Base-by-base conservation (phyloP, 2,329 filamentous ascomycete genomes). In the Trichoderma sp. region DNA sequence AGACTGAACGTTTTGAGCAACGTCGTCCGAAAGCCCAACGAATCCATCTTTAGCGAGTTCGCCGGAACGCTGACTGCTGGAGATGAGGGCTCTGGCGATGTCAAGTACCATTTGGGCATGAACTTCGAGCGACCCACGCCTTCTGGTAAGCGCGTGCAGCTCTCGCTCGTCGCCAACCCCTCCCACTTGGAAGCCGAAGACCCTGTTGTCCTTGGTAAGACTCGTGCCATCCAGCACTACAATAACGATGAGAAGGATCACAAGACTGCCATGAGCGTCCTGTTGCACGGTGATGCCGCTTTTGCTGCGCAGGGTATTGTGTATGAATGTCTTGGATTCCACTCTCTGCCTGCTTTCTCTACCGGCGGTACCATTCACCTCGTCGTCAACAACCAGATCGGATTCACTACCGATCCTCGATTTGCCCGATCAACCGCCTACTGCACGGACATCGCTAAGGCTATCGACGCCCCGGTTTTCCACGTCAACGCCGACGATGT, bases 51-150 rank as follows among this genome's bases (percentile, higher is more conserved):
- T 87, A 97, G 93, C 81, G 96, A 99, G 83, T 99, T 99, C 79
- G 93, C 93, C 74, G 96, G 96, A 77, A 93, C 92, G 61, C 86
- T 92, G 26, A 94, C 93, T 80, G 93, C 93, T 70, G 92, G 93
- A 76, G 96, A 98, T 77, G 95, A 99, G 85, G 96, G 96, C 73
- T 98, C 96, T 72, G 96, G 96, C 78, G 96, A 99, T 82, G 96
- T 99, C 84, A 99, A 99, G 85, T 99, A 99, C 86, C 96, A 99
- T 86, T 87, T 99, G 79, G 96, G 96, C 80, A 99, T 99, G 96
- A 99, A 99, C 87, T 99, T 99, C 77, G 96, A 99, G 86, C 94
- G 96, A 74, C 96, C 96, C 69, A 99, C 96, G 11, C 96, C 96
- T 72, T 98, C 95, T 57, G 96, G 96, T 78, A 98, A 98, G 89